Conservation (phyloP, 1,139 yeast genomes). For the Yamadazyma aaseri region DNA sequence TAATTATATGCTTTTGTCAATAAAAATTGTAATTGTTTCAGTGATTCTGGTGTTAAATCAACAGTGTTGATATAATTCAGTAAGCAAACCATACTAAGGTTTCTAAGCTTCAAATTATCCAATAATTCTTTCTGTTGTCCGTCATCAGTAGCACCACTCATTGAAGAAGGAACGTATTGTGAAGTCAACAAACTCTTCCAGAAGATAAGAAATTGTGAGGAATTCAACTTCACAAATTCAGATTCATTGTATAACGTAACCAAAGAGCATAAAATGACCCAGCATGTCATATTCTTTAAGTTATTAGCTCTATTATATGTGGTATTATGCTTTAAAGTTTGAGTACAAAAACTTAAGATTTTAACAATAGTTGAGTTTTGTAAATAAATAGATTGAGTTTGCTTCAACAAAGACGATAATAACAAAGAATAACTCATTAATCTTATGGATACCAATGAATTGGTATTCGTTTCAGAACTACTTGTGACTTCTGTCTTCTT, state of each 20-base stretch:
- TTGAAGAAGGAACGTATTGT: slow-evolving; percentile 36
- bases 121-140: slow-evolving; percentile 30
- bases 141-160: slow-evolving; percentile 22
- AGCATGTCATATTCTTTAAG: slow-evolving; percentile 40
- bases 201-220: slow-evolving; percentile 70
- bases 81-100: slow-evolving; percentile 41
- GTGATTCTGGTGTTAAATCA: slow-evolving; percentile 41
- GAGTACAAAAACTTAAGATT: slow-evolving; percentile 48
- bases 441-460: slow-evolving; percentile 21
- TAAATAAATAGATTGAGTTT: slow-evolving; percentile 35
- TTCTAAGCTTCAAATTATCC: slow-evolving; percentile 40
- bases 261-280: slow-evolving; percentile 77
- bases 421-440: slow-evolving; percentile 37
- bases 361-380: slow-evolving; percentile 44
- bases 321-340: slow-evolving; percentile 41
- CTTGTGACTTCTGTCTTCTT: slow-evolving; percentile 14
- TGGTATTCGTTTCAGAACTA: slow-evolving; percentile 25
- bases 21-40: slow-evolving; percentile 43
- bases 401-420: slow-evolving; percentile 38
- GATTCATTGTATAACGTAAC: slow-evolving; percentile 65
- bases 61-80: slow-evolving; percentile 40
- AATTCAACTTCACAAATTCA: slow-evolving; percentile 63
- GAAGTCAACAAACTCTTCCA: slow-evolving; percentile 82
- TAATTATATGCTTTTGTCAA: slow-evolving; percentile 45
- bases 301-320: slow-evolving; percentile 18